Base-by-base conservation (phyloP, 2,329 filamentous ascomycete genomes). In the Tolypocladium pustulatum region DNA sequence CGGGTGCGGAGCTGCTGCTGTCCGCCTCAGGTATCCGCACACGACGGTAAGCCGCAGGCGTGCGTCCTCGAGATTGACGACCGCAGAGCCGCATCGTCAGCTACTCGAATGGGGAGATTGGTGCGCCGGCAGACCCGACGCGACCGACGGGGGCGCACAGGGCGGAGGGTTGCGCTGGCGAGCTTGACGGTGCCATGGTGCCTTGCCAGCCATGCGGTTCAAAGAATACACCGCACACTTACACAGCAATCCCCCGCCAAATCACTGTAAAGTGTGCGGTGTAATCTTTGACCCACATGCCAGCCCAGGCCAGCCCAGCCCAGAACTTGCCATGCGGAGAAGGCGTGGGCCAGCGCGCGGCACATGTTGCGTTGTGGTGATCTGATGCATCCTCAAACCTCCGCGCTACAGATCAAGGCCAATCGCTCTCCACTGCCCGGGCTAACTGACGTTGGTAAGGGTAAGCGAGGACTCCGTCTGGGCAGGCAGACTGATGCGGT, bases 401-500 rank as follows among this genome's bases (percentile, higher is more conserved):
- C 53, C 53, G 13, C 53, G 53, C 53, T 37, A 36, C 30, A 54
- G 53, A 54, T 54, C 20, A 54, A 38, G 53, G 30, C n/a, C 30
- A n/a, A 34, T 34, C 32, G 32, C 38, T n/a, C 38, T 53, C 37
- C 57, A 56, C 27, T 32, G 13, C 34, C 54, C n/a, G 43, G 41
- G 38, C 59, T 61, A 59, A 59, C 59, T 57, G 27, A 58, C 60
- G 60, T 60, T 56, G 56, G 58, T 49, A 60, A 57, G 49, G 58
- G 51, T 57, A 61, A 61, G 60, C 58, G 60, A 61, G n/a, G 51
- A n/a, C 36, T 58, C n/a, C 43, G 41, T 25, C 20, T 54, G 12
- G 38, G 22, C 57, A 54, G 52, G 37, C 38, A 57, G 51, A 57
- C 54, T 55, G 51, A 32, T 46, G 32, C 41, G 41, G 41, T 46